phyloP scores from a whole-genome alignment of 2,329 filamentous ascomycete species.

The Torrubiellomyces zombiae region DNA sequence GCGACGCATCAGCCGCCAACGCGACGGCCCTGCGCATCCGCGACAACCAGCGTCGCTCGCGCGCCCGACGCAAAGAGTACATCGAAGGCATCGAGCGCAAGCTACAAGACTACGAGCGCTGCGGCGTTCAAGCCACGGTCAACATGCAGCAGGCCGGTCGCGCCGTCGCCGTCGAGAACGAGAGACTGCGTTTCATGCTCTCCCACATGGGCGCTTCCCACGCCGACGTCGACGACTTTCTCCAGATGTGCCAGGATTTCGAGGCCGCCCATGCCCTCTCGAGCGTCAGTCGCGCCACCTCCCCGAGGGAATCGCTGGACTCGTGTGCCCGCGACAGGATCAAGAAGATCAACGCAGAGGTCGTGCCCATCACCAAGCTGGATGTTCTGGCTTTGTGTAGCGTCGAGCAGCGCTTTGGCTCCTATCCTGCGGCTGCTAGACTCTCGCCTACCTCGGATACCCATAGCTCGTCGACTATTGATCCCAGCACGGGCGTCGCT shows the following conservation, averaged over 20 bases:
- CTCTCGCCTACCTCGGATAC: constrained; percentile 10
- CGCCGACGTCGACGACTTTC: constrained; percentile 23
- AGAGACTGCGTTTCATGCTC: constrained; percentile 25
- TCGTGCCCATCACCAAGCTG: too few species aligned
- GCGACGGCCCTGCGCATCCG: constrained; percentile 23
- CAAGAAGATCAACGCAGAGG: too few species aligned
- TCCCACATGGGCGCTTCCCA: constrained; percentile 19
- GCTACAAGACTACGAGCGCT: constrained; percentile 29
- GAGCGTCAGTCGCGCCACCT: constrained; percentile 5
- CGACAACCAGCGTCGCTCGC: constrained; percentile 36
- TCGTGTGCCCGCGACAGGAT: constrained; percentile 1
- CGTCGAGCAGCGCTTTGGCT: constrained; percentile 11
- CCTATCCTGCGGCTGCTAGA: constrained; percentile 9
- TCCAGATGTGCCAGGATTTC: constrained; percentile 18
- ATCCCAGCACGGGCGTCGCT: constrained; percentile 8
- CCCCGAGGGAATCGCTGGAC: constrained; percentile 1
- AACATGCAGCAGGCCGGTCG: constrained; percentile 38
- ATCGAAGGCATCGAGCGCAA: constrained; percentile 29
- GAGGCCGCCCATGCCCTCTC: constrained; percentile 12
- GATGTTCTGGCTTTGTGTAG: constrained; percentile 22
- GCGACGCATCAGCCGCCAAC: too few species aligned
- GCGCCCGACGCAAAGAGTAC: constrained; percentile 33
- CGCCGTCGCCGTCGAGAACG: constrained; percentile 31
- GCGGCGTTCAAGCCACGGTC: constrained; percentile 29
- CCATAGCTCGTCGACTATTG: constrained; percentile 7